A percentile compares a stretch with the other conserved stretches of the same genome.
These are phyloP conservation scores for Penicillium paradoxum DNA, from an alignment of 495 filamentous ascomycete species.

Conservation along the genomic window DNA sequence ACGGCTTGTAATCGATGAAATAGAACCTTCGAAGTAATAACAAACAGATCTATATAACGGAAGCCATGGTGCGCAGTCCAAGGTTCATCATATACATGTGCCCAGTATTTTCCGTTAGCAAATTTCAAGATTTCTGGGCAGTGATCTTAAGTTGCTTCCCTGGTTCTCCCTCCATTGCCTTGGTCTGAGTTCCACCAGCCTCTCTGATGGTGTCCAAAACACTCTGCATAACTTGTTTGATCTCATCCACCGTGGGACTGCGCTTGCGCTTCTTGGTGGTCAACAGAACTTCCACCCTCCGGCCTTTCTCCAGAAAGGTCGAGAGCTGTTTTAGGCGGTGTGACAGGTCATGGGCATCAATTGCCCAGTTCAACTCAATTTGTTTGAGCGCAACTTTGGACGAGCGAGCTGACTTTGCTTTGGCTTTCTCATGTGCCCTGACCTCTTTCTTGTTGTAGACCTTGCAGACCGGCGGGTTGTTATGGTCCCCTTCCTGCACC, in stretches of 20 bases:
- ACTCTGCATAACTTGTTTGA: conserved; percentile 37
- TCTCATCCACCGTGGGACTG: conserved; percentile 37
- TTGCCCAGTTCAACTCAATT: conserved; percentile 82
- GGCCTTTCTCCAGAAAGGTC: conserved; percentile 59
- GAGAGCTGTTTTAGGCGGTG: conserved; percentile 57
- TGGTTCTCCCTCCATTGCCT: conserved; percentile 40
- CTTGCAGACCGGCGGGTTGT: conserved; percentile 57
- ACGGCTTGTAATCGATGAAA: neutral
- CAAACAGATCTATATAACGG: neutral
- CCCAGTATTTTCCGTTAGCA: conserved; percentile 2
- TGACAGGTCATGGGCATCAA: conserved; percentile 59
- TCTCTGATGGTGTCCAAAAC: conserved; percentile 33
- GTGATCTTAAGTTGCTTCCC: conserved; percentile 36
- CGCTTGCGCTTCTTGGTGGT: conserved; percentile 44
- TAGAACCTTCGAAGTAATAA: neutral
- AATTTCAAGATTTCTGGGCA: conserved; percentile 40
- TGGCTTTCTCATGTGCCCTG: conserved; percentile 37
- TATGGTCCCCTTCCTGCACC: conserved; percentile 38
- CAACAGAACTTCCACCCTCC: conserved; percentile 58
- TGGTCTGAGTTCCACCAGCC: conserved; percentile 33
- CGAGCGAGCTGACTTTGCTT: conserved; percentile 34
- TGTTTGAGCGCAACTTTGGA: conserved; percentile 51
- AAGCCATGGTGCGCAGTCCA: neutral
- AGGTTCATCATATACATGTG: conserved; percentile 1
- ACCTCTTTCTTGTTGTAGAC: conserved; percentile 50